Conservation (phyloP, 2,329 filamentous ascomycete species). For the Xylaria sp. region DNA sequence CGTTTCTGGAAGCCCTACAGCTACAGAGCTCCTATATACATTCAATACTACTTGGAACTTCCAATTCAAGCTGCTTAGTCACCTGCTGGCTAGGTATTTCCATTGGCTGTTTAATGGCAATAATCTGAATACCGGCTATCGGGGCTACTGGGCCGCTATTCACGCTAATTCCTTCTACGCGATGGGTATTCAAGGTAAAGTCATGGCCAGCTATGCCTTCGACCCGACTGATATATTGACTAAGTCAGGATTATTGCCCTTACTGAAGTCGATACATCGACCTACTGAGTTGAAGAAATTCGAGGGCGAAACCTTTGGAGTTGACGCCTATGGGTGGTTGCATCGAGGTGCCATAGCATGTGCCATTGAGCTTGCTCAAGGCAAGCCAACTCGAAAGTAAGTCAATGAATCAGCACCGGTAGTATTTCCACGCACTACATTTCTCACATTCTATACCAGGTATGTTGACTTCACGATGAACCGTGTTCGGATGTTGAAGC, state of each 20-base stretch:
- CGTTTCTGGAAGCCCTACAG: conserved; percentile 10
- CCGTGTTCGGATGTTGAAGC: conserved; percentile 90
- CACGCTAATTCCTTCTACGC: conserved; percentile 25
- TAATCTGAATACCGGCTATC: conserved; percentile 19
- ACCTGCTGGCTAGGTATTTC: conserved; percentile 8
- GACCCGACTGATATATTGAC: conserved; percentile 16
- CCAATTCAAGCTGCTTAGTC: not conserved
- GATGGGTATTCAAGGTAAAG: conserved; percentile 50
- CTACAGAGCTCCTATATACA: conserved; percentile 3
- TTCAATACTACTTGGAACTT: conserved; percentile 15
- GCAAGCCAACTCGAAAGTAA: conserved; percentile 87
- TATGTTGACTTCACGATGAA: conserved; percentile 91
- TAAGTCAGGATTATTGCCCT: conserved; percentile 76
- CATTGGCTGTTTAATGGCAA: conserved; percentile 29
- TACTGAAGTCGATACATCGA: conserved; percentile 96
- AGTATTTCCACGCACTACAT: not conserved
- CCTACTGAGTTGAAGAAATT: conserved; percentile 88
- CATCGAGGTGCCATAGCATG: conserved; percentile 92
- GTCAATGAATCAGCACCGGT: conserved; percentile 44
- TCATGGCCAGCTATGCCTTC: not conserved
- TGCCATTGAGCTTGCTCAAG: conserved; percentile 88
- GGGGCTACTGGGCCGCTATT: conserved; percentile 18
- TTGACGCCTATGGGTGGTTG: conserved; percentile 98
- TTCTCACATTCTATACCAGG: conserved; percentile 56
- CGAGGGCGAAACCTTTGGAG: conserved; percentile 86